Evolutionary conservation across 805 yeast species (phyloP), one percentile per base, ranked within the genome.

Genomic region (Candida mattraensis): DNA sequence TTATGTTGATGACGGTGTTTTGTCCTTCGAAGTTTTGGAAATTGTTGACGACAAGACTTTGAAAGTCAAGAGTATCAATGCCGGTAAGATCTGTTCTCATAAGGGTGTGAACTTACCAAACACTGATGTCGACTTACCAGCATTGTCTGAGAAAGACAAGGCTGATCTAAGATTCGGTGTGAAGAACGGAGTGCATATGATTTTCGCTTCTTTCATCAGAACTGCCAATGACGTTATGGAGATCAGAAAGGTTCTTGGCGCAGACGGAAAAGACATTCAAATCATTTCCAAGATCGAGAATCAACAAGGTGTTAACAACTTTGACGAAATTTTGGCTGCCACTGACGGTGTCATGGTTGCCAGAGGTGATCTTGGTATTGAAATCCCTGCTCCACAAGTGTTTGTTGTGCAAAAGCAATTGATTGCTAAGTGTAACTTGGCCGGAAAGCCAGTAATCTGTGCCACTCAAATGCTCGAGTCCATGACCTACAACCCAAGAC

Each of bases 301-400:
- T 78, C 98, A 91, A 75, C 99, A 93, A 73, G 99, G 99, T 78
- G 98, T 93, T 60, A 89, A 93, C 85, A 93, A 93, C 82, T 93
- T 93, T 64, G 99, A 93, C 69, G 97, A 87, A 47, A 93, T 93
- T 63, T 80, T 93, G 64, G 66, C 66, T 58, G 95, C 81, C 68
- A 93, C 99, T 47, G 99, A 93, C 66, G 99, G 98, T 76, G 96
- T 93, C 62, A 93, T 93, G 99, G 98, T 93, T 66, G 99, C 99
- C 60, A 84, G 99, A 74, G 99, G 99, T 78, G 99, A 93, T 69
- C 78, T 93, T 60, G 99, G 99, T 78, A 93, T 93, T 61, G 99
- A 93, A 76, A 93, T 93, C 61, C 98, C 98, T 53, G 98, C 99
- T 51, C 91, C 97, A 50, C 94, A 89, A 74, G 99, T 93, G 48